Evolutionary conservation across 352 stramenopile species (phyloP).

Genomic region (Globisporangium heterothallicum): DNA sequence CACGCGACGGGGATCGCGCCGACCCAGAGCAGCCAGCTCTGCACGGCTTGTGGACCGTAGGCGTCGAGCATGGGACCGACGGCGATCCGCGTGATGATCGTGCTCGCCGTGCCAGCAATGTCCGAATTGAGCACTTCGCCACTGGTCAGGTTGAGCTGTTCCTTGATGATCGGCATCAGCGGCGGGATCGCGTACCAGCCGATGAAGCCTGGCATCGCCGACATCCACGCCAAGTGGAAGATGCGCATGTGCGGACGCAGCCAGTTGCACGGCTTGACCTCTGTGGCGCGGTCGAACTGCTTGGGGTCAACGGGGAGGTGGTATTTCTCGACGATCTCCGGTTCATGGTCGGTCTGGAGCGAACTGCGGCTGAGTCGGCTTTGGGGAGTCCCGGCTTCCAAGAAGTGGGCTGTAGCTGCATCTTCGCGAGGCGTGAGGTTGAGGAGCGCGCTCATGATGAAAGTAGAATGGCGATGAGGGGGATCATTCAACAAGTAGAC

Average conservation of each 20-base stretch:
- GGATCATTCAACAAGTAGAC: too few relatives aligned
- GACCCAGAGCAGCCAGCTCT: slow-evolving; percentile 76
- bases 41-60: slow-evolving; percentile 83
- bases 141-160: slow-evolving; percentile 78
- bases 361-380: neutral
- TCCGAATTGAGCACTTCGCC: slow-evolving; percentile 89
- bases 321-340: slow-evolving; percentile 24
- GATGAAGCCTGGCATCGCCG: slow-evolving; percentile 92
- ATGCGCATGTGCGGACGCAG: slow-evolving; percentile 91
- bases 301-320: slow-evolving; percentile 40
- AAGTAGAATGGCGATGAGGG: neutral
- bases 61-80: slow-evolving; percentile 91
- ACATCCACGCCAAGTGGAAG: slow-evolving; percentile 91
- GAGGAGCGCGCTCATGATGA: neutral
- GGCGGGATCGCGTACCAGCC: slow-evolving; percentile 94
- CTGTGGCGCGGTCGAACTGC: slow-evolving; percentile 64
- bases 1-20: slow-evolving; percentile 83
- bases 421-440: slow-evolving; percentile 8
- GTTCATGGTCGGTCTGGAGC: slow-evolving; percentile 11
- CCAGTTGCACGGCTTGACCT: slow-evolving; percentile 78
- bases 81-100: slow-evolving; percentile 90
- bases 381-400: slow-evolving; percentile 4
- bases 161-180: slow-evolving; percentile 89
- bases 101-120: slow-evolving; percentile 88
- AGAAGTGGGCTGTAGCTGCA: neutral